Percentiles rank a stretch among this genome's conserved stretches.
These are phyloP conservation scores for Kuraishia borneana DNA, from an alignment of 805 yeast species.

Conservation along the genomic window DNA sequence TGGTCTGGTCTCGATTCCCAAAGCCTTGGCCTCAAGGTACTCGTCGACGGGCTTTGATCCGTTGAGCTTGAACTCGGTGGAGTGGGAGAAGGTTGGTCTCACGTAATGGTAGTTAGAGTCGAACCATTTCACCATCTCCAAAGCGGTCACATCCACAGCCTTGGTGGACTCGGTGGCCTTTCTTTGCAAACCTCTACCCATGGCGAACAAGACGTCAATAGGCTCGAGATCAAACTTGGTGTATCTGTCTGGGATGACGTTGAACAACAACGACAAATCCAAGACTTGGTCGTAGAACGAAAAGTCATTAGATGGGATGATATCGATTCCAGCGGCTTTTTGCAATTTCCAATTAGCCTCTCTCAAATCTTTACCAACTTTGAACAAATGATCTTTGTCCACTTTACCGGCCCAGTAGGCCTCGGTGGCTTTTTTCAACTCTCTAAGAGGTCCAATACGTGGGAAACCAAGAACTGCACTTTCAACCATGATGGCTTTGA, in stretches of 20 bases:
- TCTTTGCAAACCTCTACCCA: constrained; percentile 99
- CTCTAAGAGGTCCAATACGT: constrained; percentile 99
- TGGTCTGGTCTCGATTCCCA: constrained; percentile 96
- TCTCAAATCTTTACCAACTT: constrained; percentile 93
- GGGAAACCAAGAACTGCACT: constrained; percentile 99
- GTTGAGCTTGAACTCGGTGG: constrained; percentile 91
- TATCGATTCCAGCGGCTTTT: constrained; percentile 92
- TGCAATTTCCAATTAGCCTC: constrained; percentile 97
- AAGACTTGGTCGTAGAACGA: constrained; percentile 96
- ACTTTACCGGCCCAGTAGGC: constrained; percentile 98
- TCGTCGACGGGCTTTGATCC: constrained; percentile 96
- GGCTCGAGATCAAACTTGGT: constrained; percentile 80
- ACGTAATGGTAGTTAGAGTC: constrained; percentile 99
- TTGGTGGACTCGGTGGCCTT: constrained; percentile 77
- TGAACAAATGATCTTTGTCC: constrained; percentile 73
- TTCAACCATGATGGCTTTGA: constrained; percentile 63
- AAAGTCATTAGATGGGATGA: constrained; percentile 96
- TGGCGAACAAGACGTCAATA: constrained; percentile 91
- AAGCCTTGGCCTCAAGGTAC: constrained; percentile 93
- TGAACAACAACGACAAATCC: constrained; percentile 86
- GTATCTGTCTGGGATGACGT: constrained; percentile 95
- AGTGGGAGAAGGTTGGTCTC: constrained; percentile 96
- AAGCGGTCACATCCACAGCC: constrained; percentile 97
- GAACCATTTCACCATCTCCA: constrained; percentile 99
- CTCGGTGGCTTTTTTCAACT: constrained; percentile 97